phyloP scores from a whole-genome alignment of 129 eudicot genomes.

The Helianthus tuberosus region DNA sequence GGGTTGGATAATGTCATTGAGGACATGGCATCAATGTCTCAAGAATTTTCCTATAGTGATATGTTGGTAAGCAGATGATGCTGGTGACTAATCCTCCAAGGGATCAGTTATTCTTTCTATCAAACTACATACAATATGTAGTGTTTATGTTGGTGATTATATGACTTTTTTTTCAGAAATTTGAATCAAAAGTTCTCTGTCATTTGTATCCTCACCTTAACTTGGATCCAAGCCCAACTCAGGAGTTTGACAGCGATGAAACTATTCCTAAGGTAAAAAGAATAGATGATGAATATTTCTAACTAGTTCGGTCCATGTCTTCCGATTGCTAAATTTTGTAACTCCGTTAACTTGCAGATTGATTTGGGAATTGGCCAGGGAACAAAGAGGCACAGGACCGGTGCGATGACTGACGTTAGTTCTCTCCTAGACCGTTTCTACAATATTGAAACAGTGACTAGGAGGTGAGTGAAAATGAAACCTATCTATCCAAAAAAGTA shows the following conservation, averaged over 20 bases:
- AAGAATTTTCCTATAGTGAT: not conserved
- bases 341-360: not conserved
- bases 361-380: conserved; percentile 9
- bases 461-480: too few relatives aligned
- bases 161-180: not conserved
- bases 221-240: conserved; percentile 2
- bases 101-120: not conserved
- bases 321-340: not conserved
- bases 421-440: too few relatives aligned
- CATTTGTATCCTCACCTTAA: not conserved
- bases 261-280: not conserved
- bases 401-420: not conserved
- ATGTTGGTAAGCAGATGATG: conserved; percentile 3
- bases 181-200: not conserved
- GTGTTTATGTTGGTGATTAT: not conserved
- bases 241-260: not conserved
- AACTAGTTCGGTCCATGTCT: not conserved
- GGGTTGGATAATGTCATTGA: not conserved
- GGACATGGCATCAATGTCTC: not conserved
- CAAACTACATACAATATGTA: not conserved
- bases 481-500: too few relatives aligned
- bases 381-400: not conserved
- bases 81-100: too few relatives aligned
- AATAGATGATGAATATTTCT: not conserved
- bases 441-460: too few relatives aligned